These are phyloP conservation scores for Stevia rebaudiana DNA, from an alignment of 140 eudicot species.

Conservation along the genomic window DNA sequence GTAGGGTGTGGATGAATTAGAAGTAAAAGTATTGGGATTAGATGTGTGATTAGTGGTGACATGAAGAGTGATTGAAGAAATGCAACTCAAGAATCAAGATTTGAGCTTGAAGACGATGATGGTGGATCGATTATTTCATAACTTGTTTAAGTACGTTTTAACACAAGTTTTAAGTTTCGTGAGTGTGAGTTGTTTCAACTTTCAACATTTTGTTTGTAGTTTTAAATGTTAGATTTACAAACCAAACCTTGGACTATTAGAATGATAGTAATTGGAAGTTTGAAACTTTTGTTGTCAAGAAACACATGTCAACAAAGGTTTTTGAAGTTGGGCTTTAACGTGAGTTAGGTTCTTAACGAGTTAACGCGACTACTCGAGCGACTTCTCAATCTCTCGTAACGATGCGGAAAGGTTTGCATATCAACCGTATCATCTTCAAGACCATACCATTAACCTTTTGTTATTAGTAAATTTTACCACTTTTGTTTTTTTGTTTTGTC, in stretches of 20 bases:
- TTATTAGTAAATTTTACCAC: too few species aligned
- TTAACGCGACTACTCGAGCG: too few species aligned
- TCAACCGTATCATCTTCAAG: too few species aligned
- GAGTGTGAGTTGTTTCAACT: conserved; percentile 9
- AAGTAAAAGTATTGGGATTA: conserved; percentile 17
- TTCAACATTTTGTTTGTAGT: not conserved
- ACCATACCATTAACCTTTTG: too few species aligned
- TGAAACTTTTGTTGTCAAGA: too few species aligned
- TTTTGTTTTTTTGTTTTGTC: too few species aligned
- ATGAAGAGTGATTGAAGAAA: conserved; percentile 15
- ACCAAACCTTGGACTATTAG: not conserved
- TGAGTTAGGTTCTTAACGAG: too few species aligned
- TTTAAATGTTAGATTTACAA: not conserved
- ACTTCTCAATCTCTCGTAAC: too few species aligned
- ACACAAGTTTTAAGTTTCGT: not conserved
- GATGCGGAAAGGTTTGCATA: too few species aligned
- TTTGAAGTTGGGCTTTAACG: too few species aligned
- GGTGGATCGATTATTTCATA: not conserved
- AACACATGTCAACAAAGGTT: too few species aligned
- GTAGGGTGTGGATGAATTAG: conserved; percentile 28
- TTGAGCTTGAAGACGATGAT: conserved; percentile 16
- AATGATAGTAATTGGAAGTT: not conserved
- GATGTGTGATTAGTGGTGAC: conserved; percentile 23
- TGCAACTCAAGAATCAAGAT: conserved; percentile 10
- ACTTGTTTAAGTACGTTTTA: not conserved